These are phyloP conservation scores for Usnea hakonensis DNA, from an alignment of 495 filamentous ascomycete species.

Conservation along the genomic window DNA sequence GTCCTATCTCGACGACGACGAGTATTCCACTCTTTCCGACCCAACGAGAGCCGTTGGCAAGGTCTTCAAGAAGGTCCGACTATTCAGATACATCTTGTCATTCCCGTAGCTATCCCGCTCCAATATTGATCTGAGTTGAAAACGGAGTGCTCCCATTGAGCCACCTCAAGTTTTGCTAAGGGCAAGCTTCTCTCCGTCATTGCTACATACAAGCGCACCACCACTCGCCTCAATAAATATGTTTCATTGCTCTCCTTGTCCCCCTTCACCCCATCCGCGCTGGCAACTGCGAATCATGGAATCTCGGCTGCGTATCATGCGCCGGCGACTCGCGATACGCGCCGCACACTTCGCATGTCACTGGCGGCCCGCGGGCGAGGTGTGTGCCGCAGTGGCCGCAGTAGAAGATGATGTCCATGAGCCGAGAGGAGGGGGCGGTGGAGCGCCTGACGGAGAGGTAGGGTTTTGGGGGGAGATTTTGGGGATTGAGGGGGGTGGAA, in stretches of 20 bases:
- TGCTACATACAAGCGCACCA: too few relatives aligned
- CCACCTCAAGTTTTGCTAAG: too few relatives aligned
- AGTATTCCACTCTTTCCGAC: too few relatives aligned
- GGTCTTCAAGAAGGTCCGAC: too few relatives aligned
- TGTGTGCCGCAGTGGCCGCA: slow-evolving; percentile 11
- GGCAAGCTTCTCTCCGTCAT: too few relatives aligned
- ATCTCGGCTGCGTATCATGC: not conserved
- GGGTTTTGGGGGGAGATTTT: slow-evolving; percentile 5
- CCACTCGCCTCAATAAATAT: too few relatives aligned
- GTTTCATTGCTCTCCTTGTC: not conserved
- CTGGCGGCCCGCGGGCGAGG: slow-evolving; percentile 9
- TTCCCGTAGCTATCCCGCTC: too few relatives aligned
- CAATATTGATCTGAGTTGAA: too few relatives aligned
- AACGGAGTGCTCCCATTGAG: too few relatives aligned
- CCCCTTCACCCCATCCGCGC: not conserved
- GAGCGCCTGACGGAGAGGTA: slow-evolving; percentile 12
- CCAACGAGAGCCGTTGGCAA: too few relatives aligned
- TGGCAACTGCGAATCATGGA: not conserved
- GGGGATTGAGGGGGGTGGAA: not conserved
- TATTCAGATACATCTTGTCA: too few relatives aligned
- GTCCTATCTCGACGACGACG: too few relatives aligned
- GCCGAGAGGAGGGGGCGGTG: not conserved
- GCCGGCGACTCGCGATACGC: not conserved
- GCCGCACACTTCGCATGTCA: slow-evolving; percentile 1
- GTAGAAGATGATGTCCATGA: slow-evolving; percentile 2